Percentiles rank a stretch among this genome's conserved stretches.
These are phyloP conservation scores for Irpex sp. DNA, from an alignment of 1,284 basidiomycete species.

Conservation along the genomic window DNA sequence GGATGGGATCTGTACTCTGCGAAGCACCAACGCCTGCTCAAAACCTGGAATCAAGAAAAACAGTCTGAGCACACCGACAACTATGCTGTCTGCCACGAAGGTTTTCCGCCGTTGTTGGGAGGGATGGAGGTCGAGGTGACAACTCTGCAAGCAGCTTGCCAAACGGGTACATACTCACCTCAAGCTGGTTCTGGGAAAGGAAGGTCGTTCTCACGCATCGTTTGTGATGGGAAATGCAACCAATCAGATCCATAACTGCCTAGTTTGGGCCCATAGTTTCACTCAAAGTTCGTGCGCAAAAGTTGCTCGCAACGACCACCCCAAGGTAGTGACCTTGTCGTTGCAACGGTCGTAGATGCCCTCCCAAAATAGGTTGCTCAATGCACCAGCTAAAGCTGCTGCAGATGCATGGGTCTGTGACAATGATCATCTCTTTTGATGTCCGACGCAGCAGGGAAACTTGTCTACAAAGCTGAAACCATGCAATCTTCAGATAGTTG, in stretches of 20 bases:
- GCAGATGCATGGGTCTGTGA: too few relatives aligned
- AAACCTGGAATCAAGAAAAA: not conserved
- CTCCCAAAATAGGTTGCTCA: too few relatives aligned
- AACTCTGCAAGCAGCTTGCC: not conserved
- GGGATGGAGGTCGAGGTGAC: not conserved
- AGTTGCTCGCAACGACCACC: too few relatives aligned
- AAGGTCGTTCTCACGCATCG: conserved; percentile 8
- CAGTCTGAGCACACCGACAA: not conserved
- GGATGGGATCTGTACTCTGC: not conserved
- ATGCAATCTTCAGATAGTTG: too few relatives aligned
- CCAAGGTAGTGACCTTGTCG: not conserved
- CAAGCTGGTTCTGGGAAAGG: not conserved
- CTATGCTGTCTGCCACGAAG: not conserved
- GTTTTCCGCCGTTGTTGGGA: not conserved
- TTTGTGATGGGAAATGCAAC: not conserved
- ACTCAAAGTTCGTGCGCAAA: not conserved
- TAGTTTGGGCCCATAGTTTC: not conserved
- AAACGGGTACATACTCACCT: too few relatives aligned
- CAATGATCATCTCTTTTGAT: too few relatives aligned
- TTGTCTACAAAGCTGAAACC: too few relatives aligned
- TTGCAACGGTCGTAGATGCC: not conserved
- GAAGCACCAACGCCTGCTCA: not conserved
- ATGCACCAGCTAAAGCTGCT: too few relatives aligned
- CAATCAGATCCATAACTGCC: not conserved
- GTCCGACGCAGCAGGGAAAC: too few relatives aligned